Evolutionary conservation across 805 yeast genomes (phyloP).

Genomic region (Blastobotrys terrestris): DNA sequence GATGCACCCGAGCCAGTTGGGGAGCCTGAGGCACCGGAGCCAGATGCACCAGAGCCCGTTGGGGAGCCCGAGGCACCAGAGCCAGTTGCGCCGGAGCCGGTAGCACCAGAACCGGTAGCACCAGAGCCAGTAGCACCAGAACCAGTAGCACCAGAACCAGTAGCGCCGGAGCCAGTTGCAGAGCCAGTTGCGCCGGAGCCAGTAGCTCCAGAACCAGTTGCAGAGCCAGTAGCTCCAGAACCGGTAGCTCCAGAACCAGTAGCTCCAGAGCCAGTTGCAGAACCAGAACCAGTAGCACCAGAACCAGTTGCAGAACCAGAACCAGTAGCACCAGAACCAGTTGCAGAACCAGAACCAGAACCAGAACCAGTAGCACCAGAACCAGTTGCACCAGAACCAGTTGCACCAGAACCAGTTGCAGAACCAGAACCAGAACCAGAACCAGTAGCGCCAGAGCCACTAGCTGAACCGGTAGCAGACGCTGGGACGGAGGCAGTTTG

Average conservation of each 20-base stretch:
- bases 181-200: slow-evolving; percentile 1
- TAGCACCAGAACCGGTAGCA: background rate
- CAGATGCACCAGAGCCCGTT: background rate
- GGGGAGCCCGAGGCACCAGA: background rate
- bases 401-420: slow-evolving; percentile 6
- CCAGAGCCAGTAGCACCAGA: slow-evolving; percentile 1
- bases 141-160: slow-evolving; percentile 3
- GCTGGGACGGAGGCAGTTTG: too few species aligned
- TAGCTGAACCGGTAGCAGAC: slow-evolving; percentile 7
- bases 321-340: slow-evolving; percentile 1
- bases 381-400: background rate
- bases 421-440: slow-evolving; percentile 11
- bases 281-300: slow-evolving; percentile 1
- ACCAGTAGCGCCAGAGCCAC: slow-evolving; percentile 4
- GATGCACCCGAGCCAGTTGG: slow-evolving; percentile 2
- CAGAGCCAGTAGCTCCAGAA: slow-evolving; percentile 1
- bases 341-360: background rate
- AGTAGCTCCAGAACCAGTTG: slow-evolving; percentile 5
- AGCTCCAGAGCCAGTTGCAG: slow-evolving; percentile 1
- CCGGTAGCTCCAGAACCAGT: slow-evolving; percentile 2
- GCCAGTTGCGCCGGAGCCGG: background rate
- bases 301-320: slow-evolving; percentile 2
- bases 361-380: background rate
- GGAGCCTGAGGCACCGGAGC: background rate
- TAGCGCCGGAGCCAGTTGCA: slow-evolving; percentile 3